These are phyloP conservation scores for Periconia digitata DNA, from an alignment of 2,329 filamentous ascomycete species.

Conservation along the genomic window DNA sequence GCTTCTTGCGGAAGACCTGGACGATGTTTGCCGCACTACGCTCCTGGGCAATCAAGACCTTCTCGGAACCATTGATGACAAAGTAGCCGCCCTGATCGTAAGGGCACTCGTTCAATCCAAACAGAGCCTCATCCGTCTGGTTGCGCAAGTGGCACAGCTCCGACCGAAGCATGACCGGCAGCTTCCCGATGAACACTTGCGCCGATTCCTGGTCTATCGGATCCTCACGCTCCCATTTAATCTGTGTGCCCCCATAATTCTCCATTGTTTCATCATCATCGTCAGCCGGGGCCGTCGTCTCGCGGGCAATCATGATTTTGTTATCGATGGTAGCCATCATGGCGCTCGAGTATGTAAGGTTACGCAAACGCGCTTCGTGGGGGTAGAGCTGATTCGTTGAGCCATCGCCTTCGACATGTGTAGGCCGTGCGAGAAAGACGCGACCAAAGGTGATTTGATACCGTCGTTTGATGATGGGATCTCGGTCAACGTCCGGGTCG, in stretches of 20 bases:
- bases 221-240: slow-evolving; percentile 54
- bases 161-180: slow-evolving; percentile 98
- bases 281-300: slow-evolving; percentile 66
- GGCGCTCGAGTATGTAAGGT: slow-evolving; percentile 91
- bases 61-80: slow-evolving; percentile 98
- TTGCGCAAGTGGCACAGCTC: slow-evolving; percentile 89
- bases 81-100: slow-evolving; percentile 99
- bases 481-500: slow-evolving; percentile 67
- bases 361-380: slow-evolving; percentile 93
- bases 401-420: slow-evolving; percentile 91
- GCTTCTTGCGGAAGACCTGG: slow-evolving; percentile 98
- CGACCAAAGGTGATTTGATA: slow-evolving; percentile 95
- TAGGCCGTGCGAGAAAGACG: slow-evolving; percentile 84
- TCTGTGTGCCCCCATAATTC: slow-evolving; percentile 39
- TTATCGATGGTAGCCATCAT: slow-evolving; percentile 88
- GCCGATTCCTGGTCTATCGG: slow-evolving; percentile 59
- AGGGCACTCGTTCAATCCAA: slow-evolving; percentile 91
- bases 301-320: slow-evolving; percentile 79
- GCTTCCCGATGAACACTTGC: slow-evolving; percentile 87
- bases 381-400: slow-evolving; percentile 82
- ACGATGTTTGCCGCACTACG: slow-evolving; percentile 98
- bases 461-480: slow-evolving; percentile 78
- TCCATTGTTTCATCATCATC: slow-evolving; percentile 64
- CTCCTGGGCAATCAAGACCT: slow-evolving; percentile 97
- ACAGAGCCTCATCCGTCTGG: slow-evolving; percentile 81